Evolutionary conservation across 2,329 filamentous ascomycete genomes (phyloP).

Genomic region (Chrysoporthe deuterocubensis): DNA sequence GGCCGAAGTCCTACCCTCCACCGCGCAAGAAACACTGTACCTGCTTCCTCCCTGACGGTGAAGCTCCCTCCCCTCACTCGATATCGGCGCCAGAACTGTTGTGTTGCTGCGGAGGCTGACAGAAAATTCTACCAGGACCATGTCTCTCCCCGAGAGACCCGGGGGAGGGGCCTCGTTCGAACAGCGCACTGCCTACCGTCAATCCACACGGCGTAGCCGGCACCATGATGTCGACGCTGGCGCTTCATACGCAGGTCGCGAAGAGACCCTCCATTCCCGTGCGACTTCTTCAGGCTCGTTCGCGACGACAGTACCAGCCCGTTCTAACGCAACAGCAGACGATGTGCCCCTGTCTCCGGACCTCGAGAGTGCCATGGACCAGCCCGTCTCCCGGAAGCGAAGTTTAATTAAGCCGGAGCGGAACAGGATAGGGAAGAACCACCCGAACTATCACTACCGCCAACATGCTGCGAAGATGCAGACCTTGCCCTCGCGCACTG

Average conservation of each 20-base stretch:
- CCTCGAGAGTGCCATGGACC: slow-evolving; percentile 35
- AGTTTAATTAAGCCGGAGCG: slow-evolving; percentile 90
- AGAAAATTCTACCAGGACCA: slow-evolving; percentile 44
- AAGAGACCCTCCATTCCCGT: slow-evolving; percentile 25
- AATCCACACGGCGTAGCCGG: slow-evolving; percentile 67
- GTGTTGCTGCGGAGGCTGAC: slow-evolving; percentile 30
- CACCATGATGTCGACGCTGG: slow-evolving; percentile 74
- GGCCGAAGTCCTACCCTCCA: neutral
- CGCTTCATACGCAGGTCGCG: slow-evolving; percentile 15
- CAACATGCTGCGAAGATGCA: slow-evolving; percentile 94
- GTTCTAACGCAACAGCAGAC: slow-evolving; percentile 59
- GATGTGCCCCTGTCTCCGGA: slow-evolving; percentile 58
- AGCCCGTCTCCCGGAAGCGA: slow-evolving; percentile 66
- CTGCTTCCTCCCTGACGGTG: slow-evolving; percentile 27
- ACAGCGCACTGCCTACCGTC: slow-evolving; percentile 67
- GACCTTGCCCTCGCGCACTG: slow-evolving; percentile 86
- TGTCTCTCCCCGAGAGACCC: slow-evolving; percentile 69
- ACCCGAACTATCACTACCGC: slow-evolving; percentile 95
- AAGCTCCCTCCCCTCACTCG: slow-evolving; percentile 19
- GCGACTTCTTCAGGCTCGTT: slow-evolving; percentile 62
- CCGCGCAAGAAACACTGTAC: neutral
- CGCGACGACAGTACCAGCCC: slow-evolving; percentile 59
- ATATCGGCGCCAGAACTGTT: slow-evolving; percentile 4
- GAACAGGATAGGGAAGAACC: slow-evolving; percentile 79
- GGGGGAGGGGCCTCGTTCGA: slow-evolving; percentile 65